phyloP scores from a whole-genome alignment of 164 flowering plant species.

The Tinospora cordifolia region DNA sequence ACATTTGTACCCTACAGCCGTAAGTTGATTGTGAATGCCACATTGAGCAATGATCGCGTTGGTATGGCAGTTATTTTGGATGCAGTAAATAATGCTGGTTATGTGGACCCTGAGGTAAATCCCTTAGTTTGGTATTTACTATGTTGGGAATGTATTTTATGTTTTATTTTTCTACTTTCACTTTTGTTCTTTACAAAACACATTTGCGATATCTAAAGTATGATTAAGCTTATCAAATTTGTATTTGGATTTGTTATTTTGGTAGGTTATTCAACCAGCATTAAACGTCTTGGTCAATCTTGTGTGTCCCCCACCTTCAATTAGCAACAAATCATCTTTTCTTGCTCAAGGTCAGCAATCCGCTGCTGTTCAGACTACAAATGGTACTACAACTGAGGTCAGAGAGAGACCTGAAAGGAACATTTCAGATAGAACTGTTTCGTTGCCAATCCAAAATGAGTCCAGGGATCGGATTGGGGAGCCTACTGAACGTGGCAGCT shows the following conservation, averaged over 20 bases:
- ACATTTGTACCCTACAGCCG: slow-evolving; percentile 79
- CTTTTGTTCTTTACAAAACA: background rate
- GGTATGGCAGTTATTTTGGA: slow-evolving; percentile 95
- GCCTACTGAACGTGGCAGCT: slow-evolving; percentile 37
- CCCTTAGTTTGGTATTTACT: background rate
- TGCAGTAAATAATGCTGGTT: slow-evolving; percentile 69
- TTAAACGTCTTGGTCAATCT: slow-evolving; percentile 80
- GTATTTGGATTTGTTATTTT: slow-evolving; percentile 9
- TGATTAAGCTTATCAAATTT: background rate
- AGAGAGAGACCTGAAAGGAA: slow-evolving; percentile 52
- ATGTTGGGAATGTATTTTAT: too few species aligned
- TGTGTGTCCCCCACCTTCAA: slow-evolving; percentile 97
- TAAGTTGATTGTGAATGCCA: slow-evolving; percentile 68
- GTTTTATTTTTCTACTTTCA: background rate
- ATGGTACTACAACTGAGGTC: slow-evolving; percentile 34
- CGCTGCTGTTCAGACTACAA: slow-evolving; percentile 38
- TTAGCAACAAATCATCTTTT: slow-evolving; percentile 61
- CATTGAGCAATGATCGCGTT: slow-evolving; percentile 76
- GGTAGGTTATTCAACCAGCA: slow-evolving; percentile 86
- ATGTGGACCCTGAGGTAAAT: slow-evolving; percentile 75
- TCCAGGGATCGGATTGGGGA: slow-evolving; percentile 53
- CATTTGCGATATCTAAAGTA: background rate
- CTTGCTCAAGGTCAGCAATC: slow-evolving; percentile 53
- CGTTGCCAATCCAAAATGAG: slow-evolving; percentile 35
- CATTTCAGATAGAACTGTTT: slow-evolving; percentile 35